Base-by-base conservation (phyloP, 1,284 basidiomycete genomes). In the Tylopilus orsonianus region DNA sequence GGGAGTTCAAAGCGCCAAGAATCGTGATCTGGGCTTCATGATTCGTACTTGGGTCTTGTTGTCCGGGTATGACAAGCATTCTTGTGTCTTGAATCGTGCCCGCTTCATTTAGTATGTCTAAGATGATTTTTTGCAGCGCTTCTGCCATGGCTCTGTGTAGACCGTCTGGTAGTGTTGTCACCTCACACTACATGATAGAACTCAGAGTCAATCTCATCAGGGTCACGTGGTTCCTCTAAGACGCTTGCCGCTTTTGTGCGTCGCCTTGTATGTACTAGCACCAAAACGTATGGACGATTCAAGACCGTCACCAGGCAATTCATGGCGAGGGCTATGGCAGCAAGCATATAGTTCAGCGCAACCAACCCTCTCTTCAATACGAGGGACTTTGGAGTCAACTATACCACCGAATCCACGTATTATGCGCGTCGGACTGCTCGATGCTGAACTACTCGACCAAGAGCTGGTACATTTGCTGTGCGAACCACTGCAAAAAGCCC, bases 381-480 rank as follows among this genome's bases (percentile, higher is more conserved):
- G 72, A 49, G 63, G 68, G 24, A 66, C 70, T 14, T 54, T 81
- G 13, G 58, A 56, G 22, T 55, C 64, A 8, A 52, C 59, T 12
- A 49, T 58, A 10, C 53, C 64, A 7, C 69, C 72, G 27, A 51
- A 57, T 43, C 66, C 76, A 23, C 75, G 85, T 19, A 74, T 87
- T 7, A 77, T 85, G 26, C 87, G 95, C 44, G 93, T 98, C 34
- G 88, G 88, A 22, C 93, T 97, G 70, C 81, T 98, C 40, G 97
- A 99, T 68, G 86, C 96, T 1, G 88, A 94, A 59, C 76, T 96
- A 24, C 80, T 99, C 38, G 97, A 99, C 71, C 83, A 87, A 51
- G 94, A 98, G 56, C 80, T 99, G 14, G 81, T 89, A 16, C 79
- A 85, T 22, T 74, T 97, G 53, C 77, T 99, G 16, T 83, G 84